phyloP scores from a whole-genome alignment of 495 filamentous ascomycete genomes.

The Cenococcum geophilum region DNA sequence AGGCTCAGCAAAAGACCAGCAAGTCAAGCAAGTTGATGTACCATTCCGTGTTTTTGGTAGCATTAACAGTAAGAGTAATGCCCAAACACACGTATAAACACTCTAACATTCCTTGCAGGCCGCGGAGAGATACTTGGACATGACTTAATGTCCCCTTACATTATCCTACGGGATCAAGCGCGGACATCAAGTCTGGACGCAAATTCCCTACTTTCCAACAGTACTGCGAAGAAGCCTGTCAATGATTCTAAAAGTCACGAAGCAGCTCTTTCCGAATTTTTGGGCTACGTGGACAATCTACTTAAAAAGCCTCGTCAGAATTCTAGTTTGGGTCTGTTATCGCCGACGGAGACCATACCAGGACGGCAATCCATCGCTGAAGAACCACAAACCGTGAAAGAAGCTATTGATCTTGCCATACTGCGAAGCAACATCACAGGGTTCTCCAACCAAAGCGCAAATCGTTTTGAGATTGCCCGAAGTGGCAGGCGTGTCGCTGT shows the following conservation, averaged over 20 bases:
- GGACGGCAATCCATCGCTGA: constrained; percentile 49
- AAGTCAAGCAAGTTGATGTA: constrained; percentile 84
- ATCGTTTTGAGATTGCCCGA: constrained; percentile 90
- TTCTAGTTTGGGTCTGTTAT: constrained; percentile 57
- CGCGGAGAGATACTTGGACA: constrained; percentile 67
- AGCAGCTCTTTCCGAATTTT: constrained; percentile 53
- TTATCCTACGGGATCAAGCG: constrained; percentile 81
- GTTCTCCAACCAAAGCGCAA: constrained; percentile 59
- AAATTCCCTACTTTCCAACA: constrained; percentile 3
- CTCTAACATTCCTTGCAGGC: constrained; percentile 44
- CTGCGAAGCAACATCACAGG: constrained; percentile 60
- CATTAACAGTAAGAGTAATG: constrained; percentile 57
- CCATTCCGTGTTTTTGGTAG: constrained; percentile 92
- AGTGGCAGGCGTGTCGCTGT: constrained; percentile 79
- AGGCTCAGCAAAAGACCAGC: constrained; percentile 66
- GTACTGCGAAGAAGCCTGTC: constrained; percentile 39
- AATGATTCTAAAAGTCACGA: constrained; percentile 27
- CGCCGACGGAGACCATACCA: constrained; percentile 51
- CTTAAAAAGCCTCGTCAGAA: constrained; percentile 55
- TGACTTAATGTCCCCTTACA: constrained; percentile 89
- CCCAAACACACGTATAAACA: background rate
- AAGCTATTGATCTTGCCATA: constrained; percentile 87
- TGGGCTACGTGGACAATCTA: constrained; percentile 75
- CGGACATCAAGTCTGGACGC: constrained; percentile 46
- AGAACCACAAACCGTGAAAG: constrained; percentile 49